Percentiles rank a stretch among this genome's conserved stretches.
Evolutionary conservation across 2,329 filamentous ascomycete species (phyloP).

Genomic region (Phyllosticta ampelicida): DNA sequence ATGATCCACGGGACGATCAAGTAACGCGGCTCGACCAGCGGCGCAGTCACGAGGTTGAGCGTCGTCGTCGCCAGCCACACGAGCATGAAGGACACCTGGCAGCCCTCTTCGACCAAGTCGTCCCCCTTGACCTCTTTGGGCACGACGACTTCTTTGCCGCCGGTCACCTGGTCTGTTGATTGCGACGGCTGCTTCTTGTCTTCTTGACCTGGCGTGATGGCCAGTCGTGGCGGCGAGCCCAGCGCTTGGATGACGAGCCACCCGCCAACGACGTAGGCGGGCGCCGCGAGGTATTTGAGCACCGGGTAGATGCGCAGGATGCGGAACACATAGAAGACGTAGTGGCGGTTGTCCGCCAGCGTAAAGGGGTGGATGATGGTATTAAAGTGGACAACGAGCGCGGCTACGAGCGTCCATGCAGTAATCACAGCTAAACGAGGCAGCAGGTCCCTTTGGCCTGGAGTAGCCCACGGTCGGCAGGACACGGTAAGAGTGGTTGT

Average conservation of each 20-base stretch:
- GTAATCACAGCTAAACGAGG: conserved; percentile 25
- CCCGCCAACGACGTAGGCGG: conserved; percentile 59
- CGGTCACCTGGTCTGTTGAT: background rate
- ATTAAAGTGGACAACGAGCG: conserved; percentile 59
- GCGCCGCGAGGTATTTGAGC: conserved; percentile 56
- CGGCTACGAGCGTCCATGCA: conserved; percentile 23
- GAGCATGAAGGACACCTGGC: conserved; percentile 39
- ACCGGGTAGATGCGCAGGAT: conserved; percentile 56
- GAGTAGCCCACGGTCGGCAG: background rate
- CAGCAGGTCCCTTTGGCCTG: conserved; percentile 1
- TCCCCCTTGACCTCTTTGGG: background rate
- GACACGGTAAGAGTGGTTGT: background rate
- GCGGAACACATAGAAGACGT: conserved; percentile 93
- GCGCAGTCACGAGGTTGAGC: conserved; percentile 74
- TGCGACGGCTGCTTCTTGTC: background rate
- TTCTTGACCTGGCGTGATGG: background rate
- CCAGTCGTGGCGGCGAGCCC: conserved; percentile 19
- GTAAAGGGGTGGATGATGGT: conserved; percentile 95
- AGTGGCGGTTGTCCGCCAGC: conserved; percentile 91
- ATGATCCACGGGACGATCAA: conserved; percentile 93
- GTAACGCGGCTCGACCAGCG: conserved; percentile 89
- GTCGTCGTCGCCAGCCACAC: conserved; percentile 59
- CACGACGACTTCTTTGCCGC: background rate
- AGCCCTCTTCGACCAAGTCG: conserved; percentile 11
- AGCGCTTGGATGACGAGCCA: conserved; percentile 59